These are phyloP conservation scores for Discostella pseudostelligera DNA, from an alignment of 108 stramenopile genomes.

Conservation along the genomic window DNA sequence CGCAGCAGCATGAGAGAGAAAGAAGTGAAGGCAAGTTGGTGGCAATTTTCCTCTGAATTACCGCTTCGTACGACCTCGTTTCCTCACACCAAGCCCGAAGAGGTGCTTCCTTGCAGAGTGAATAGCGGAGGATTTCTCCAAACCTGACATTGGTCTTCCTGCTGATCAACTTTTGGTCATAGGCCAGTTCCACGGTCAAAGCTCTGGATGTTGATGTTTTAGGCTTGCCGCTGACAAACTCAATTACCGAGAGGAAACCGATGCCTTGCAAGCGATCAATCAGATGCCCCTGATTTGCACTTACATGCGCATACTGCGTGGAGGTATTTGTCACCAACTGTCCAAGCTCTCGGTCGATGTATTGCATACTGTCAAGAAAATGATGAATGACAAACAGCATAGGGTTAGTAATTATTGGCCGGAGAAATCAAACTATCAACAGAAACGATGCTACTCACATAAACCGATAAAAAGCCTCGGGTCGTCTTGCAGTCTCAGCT, in stretches of 20 bases:
- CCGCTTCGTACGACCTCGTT: slow-evolving; percentile 73
- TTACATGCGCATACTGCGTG: neutral
- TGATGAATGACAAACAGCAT: neutral
- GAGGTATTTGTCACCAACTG: slow-evolving; percentile 14
- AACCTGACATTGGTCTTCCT: slow-evolving; percentile 46
- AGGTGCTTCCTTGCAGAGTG: slow-evolving; percentile 72
- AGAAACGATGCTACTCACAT: slow-evolving; percentile 23
- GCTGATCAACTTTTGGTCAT: slow-evolving; percentile 51
- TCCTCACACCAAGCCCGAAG: slow-evolving; percentile 75
- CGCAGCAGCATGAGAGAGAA: slow-evolving; percentile 74
- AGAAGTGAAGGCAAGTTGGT: slow-evolving; percentile 68
- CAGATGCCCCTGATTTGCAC: slow-evolving; percentile 13
- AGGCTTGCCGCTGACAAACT: slow-evolving; percentile 58
- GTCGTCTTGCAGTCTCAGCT: slow-evolving; percentile 63
- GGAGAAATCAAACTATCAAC: neutral
- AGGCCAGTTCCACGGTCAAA: slow-evolving; percentile 68
- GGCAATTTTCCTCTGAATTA: slow-evolving; percentile 77
- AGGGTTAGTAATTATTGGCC: neutral
- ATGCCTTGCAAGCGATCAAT: slow-evolving; percentile 75
- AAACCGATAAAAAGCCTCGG: slow-evolving; percentile 85
- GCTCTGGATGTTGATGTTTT: slow-evolving; percentile 57
- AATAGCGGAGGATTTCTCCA: slow-evolving; percentile 67
- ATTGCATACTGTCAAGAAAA: slow-evolving; percentile 44
- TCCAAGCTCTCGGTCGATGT: slow-evolving; percentile 65
- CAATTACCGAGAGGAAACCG: slow-evolving; percentile 69